phyloP scores from a whole-genome alignment of 208 protist species.

The Trypanosoma vivax region DNA sequence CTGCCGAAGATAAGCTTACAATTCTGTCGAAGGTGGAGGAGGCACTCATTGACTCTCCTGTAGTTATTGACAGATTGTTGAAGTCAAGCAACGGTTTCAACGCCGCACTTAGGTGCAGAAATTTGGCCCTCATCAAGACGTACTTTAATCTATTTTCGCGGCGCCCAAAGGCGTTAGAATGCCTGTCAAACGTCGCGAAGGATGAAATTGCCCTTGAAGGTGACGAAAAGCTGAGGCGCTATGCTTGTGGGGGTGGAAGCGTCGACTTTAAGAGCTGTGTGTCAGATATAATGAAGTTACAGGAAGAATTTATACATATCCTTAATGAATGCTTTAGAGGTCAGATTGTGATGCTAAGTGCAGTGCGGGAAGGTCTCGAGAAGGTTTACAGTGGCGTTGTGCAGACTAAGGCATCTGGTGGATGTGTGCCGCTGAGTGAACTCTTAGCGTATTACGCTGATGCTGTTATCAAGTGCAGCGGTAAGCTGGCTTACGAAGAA shows the following conservation, averaged over 20 bases:
- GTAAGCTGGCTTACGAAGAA: constrained; percentile 18
- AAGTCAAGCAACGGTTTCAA: constrained; percentile 38
- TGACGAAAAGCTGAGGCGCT: constrained; percentile 25
- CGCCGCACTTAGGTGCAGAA: constrained; percentile 30
- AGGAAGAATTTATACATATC: constrained; percentile 59
- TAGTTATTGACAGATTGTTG: constrained; percentile 37
- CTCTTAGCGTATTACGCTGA: constrained; percentile 76
- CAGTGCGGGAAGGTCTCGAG: constrained; percentile 69
- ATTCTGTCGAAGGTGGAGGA: constrained; percentile 62
- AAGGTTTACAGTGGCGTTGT: constrained; percentile 52
- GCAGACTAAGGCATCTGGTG: constrained; percentile 5
- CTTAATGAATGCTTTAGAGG: constrained; percentile 56
- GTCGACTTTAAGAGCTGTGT: constrained; percentile 56
- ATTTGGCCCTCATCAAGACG: constrained; percentile 34
- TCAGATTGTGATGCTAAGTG: constrained; percentile 52
- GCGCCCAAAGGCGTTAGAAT: constrained; percentile 29
- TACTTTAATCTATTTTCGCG: constrained; percentile 63
- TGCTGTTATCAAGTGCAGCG: constrained; percentile 48
- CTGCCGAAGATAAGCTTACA: constrained; percentile 30
- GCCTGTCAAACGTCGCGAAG: constrained; percentile 37
- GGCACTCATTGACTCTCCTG: constrained; percentile 40
- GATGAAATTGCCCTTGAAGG: constrained; percentile 51
- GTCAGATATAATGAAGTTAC: constrained; percentile 63
- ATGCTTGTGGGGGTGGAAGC: constrained; percentile 40
- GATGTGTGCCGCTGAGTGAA: constrained; percentile 55